Conservation (phyloP, 352 stramenopile genomes). For the Pythium oligandrum region DNA sequence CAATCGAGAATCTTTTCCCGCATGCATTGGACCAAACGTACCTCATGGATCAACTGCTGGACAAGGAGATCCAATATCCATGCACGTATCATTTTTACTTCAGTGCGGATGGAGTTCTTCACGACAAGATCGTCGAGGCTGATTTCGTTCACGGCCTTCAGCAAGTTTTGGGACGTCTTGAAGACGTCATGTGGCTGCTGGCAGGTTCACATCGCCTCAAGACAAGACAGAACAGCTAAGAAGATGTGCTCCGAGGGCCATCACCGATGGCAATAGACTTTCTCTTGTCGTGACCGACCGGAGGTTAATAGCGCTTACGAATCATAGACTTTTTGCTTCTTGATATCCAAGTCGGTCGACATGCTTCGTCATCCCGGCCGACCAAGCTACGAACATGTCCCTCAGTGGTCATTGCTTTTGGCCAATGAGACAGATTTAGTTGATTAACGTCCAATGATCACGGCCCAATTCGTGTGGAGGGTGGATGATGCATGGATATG, state of each 20-base stretch:
- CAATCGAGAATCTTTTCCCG: conserved; percentile 46
- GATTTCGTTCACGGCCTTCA: conserved; percentile 33
- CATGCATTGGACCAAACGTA: conserved; percentile 25
- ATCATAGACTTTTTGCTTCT: no score
- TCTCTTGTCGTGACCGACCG: conserved; percentile 6
- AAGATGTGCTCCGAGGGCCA: conserved; percentile 9
- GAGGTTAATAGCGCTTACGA: neutral
- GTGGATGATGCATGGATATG: no score
- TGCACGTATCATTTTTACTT: conserved; percentile 46
- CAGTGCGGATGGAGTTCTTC: conserved; percentile 11
- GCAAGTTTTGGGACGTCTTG: conserved; percentile 29
- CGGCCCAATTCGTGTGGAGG: no score
- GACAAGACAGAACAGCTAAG: conserved; percentile 8
- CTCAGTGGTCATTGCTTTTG: no score
- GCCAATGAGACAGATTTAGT: no score
- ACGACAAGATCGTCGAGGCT: conserved; percentile 25
- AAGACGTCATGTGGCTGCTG: conserved; percentile 34
- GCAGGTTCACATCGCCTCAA: conserved; percentile 8
- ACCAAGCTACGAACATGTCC: no score
- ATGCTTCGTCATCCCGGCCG: no score
- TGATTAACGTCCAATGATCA: no score
- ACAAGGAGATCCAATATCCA: conserved; percentile 31
- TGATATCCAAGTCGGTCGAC: no score
- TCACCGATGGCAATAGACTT: conserved; percentile 8
- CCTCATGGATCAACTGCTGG: conserved; percentile 41